Evolutionary conservation across 345 rosid species (phyloP).

Genomic region (Populus davidiana): DNA sequence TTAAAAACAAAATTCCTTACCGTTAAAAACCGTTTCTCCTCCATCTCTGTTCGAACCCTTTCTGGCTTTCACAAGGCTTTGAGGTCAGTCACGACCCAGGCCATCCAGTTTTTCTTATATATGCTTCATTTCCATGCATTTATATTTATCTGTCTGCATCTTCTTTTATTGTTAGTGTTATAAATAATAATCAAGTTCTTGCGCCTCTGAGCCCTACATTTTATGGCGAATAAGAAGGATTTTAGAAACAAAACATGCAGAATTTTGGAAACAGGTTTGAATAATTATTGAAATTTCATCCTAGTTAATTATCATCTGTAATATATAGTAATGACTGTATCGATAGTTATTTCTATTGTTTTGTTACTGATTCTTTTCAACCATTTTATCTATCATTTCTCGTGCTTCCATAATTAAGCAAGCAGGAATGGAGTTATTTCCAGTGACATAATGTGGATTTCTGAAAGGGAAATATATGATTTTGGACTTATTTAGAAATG

Average conservation of each 20-base stretch:
- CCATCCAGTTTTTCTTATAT: not conserved
- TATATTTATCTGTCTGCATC: not conserved
- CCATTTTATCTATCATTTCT: too few relatives aligned
- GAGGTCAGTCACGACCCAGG: not conserved
- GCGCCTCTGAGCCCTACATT: too few relatives aligned
- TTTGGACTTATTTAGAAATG: slow-evolving; percentile 20
- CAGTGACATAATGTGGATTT: too few relatives aligned
- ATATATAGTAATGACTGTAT: too few relatives aligned
- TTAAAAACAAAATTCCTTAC: not conserved
- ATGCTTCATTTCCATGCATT: not conserved
- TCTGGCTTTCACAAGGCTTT: not conserved
- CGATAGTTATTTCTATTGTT: too few relatives aligned
- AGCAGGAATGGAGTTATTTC: too few relatives aligned
- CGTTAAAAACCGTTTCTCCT: not conserved
- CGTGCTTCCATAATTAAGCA: too few relatives aligned
- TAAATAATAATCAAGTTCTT: too few relatives aligned
- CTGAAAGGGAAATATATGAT: too few relatives aligned
- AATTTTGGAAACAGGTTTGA: not conserved
- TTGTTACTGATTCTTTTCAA: too few relatives aligned
- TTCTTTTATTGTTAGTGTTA: not conserved
- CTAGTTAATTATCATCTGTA: not conserved
- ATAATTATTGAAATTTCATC: not conserved
- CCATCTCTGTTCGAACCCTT: not conserved
- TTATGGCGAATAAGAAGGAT: not conserved
- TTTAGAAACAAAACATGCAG: not conserved